Evolutionary conservation across 257 asterid species (phyloP).

Genomic region (Echites panduratus): DNA sequence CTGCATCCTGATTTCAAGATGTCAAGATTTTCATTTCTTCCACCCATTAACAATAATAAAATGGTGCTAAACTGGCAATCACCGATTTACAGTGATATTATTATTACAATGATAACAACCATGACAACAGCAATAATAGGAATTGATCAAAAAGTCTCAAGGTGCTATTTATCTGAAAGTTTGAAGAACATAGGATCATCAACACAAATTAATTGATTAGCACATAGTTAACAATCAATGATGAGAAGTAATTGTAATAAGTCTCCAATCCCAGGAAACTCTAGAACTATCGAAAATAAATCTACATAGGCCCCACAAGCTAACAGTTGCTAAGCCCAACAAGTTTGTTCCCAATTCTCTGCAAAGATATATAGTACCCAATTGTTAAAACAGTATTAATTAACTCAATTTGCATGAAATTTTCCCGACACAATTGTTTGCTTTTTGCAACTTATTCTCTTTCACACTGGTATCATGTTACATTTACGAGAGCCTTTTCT

Average conservation of each 20-base stretch:
- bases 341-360: not conserved
- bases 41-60: not conserved
- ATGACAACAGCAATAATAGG: not conserved
- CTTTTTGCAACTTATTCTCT: not conserved
- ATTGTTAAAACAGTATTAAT: not conserved
- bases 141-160: no score
- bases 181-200: not conserved
- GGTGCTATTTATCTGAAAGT: not conserved
- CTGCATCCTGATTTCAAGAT: conserved; percentile 56
- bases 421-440: not conserved
- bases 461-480: not conserved
- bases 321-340: not conserved
- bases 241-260: not conserved
- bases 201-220: not conserved
- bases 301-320: not conserved
- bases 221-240: not conserved
- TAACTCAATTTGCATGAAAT: not conserved
- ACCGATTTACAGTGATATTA: not conserved
- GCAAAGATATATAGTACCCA: not conserved
- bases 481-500: not conserved
- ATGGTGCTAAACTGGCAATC: not conserved
- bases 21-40: not conserved
- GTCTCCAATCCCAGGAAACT: not conserved
- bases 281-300: not conserved
- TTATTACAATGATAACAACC: not conserved